Evolutionary conservation across 768 basidiomycete species (phyloP), one percentile per base, ranked within the genome.

Genomic region (Mycena polygramma): DNA sequence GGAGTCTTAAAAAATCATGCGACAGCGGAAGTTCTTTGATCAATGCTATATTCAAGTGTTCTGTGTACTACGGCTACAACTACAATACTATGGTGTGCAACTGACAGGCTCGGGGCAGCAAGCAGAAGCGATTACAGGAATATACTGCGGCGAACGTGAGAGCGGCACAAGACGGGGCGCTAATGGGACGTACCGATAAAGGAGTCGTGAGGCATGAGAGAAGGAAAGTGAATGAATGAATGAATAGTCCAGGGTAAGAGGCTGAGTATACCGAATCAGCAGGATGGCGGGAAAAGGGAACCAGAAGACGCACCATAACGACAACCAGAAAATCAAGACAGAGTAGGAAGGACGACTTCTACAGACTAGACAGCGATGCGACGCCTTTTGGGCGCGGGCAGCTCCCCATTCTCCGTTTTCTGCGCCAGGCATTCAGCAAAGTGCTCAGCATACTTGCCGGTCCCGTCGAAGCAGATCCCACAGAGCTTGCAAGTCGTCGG

Each of bases 401-500:
- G 7, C 20, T 10, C 48, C 24, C 61, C 24, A 13, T 51, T 9
- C 30, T 30, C 35, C 6, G 22, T 7, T 22, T 39, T 22, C n/a
- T 22, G 5, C 19, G 9, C 20, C 24, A 63, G 58, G 48, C 67
- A 69, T 45, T 37, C 17, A 4, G 15, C 19, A n/a, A 69, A 69
- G 26, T 69, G 67, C 8, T 26, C 39, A 1, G 24, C 13, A 22
- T 55, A 63, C 3, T 2, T n/a, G 7, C 6, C 11, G 7, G 51
- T 30, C n/a, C 36, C 54, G 0, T 0, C 14, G 19, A 2, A 52
- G 5, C 5, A 14, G 17, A 3, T 6, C 0, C 49, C n/a, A 58
- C 69, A 70, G 30, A 65, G 43, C 51, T 55, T 60, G 53, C 69
- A 70, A n/a, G 17, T 17, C 17, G 46, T 19, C 4, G 20, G 14